Conservation (phyloP, 2,329 filamentous ascomycete species). For the Orbilia brochopaga region DNA sequence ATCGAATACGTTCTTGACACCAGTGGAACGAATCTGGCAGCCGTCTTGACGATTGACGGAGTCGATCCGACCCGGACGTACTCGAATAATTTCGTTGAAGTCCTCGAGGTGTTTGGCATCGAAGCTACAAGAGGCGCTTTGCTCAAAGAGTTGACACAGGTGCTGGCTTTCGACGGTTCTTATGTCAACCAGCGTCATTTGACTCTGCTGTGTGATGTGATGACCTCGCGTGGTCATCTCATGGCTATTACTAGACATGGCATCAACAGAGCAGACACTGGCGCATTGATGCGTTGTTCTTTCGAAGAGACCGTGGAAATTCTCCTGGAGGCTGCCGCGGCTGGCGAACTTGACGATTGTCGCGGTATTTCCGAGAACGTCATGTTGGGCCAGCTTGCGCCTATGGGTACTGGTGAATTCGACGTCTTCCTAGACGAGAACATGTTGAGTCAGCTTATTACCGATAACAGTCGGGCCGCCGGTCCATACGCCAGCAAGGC, state of each 20-base stretch:
- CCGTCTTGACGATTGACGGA: conserved; percentile 83
- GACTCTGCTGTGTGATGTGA: conserved; percentile 92
- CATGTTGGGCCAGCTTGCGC: conserved; percentile 95
- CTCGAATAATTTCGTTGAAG: conserved; percentile 94
- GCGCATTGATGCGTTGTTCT: conserved; percentile 97
- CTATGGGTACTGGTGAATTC: conserved; percentile 95
- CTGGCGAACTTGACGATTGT: conserved; percentile 95
- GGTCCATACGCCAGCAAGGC: conserved; percentile 73
- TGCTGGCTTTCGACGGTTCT: conserved; percentile 97
- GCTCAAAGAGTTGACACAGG: conserved; percentile 84
- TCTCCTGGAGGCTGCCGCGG: conserved; percentile 89
- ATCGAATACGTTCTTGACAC: conserved; percentile 97
- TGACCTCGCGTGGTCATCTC: conserved; percentile 92
- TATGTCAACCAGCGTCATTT: conserved; percentile 99
- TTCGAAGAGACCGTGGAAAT: conserved; percentile 99
- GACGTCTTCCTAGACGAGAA: conserved; percentile 90
- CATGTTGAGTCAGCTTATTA: conserved; percentile 94
- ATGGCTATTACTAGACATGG: conserved; percentile 97
- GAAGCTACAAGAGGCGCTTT: conserved; percentile 88
- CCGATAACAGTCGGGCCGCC: conserved; percentile 80
- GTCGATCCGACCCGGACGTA: conserved; percentile 86
- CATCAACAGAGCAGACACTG: conserved; percentile 97
- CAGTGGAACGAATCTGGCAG: conserved; percentile 81
- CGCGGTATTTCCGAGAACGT: conserved; percentile 98
- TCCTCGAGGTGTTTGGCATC: conserved; percentile 93